phyloP scores from a whole-genome alignment of 345 rosid species.

The Corchorus capsularis region DNA sequence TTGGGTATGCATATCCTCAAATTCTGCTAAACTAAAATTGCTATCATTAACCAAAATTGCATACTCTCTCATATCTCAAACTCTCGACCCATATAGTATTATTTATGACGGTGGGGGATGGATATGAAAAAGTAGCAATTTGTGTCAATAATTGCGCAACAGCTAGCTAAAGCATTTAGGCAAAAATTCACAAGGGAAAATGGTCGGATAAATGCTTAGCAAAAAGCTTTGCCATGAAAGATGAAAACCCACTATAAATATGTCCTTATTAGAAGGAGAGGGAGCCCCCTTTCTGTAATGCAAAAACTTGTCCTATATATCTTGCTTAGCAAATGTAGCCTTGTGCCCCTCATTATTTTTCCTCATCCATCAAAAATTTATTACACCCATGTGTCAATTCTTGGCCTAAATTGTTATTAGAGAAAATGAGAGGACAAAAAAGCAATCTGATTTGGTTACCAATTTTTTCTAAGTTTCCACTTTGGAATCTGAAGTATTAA shows the following conservation, averaged over 20 bases:
- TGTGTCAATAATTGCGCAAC: background rate
- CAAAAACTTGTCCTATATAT: slow-evolving; percentile 1
- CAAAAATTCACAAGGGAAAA: background rate
- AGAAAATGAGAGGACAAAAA: background rate
- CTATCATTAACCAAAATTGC: background rate
- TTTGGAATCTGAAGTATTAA: background rate
- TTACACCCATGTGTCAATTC: background rate
- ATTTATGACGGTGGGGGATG: background rate
- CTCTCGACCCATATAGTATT: background rate
- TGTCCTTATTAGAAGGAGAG: slow-evolving; percentile 5
- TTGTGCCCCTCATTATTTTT: background rate
- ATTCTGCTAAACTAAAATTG: background rate
- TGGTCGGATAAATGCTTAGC: slow-evolving; percentile 21
- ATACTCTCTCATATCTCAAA: background rate
- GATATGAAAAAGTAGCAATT: background rate
- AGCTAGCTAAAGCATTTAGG: background rate
- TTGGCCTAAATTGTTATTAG: background rate
- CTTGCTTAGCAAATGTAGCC: background rate
- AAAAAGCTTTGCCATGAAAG: background rate
- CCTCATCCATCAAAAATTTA: background rate
- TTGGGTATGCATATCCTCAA: background rate
- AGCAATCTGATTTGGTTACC: background rate
- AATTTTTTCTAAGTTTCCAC: background rate
- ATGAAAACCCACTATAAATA: slow-evolving; percentile 1
- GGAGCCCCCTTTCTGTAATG: background rate